Base-by-base conservation (phyloP, 805 yeast genomes). In the Monosporozyma solicola region DNA sequence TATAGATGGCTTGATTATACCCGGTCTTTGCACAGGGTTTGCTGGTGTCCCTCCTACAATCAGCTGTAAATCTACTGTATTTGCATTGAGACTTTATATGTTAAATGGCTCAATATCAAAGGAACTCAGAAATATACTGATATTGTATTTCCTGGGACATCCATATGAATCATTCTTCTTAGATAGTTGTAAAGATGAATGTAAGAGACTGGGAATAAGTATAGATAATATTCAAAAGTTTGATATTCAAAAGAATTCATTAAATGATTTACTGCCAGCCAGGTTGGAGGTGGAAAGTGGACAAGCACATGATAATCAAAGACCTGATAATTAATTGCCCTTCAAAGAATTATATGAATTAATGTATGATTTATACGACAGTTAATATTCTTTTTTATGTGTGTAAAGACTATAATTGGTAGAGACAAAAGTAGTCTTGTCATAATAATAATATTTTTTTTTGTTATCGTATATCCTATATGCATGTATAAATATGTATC, bases 21-120 rank as follows among this genome's bases (percentile, higher is more conserved):
- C 72, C 6, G 72, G 72, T 2, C 43, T 68, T 29, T 62, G 66
- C 37, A 62, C 68, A 3, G 72, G 72, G 11, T 68, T 58, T 52
- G 70, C 59, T 3, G 71, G 69, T 2, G 63, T 67, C 1, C 70
- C 70, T 6, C 54, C 56, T 9, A 51, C 41, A 3, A 53, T 65
- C 3, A 56, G 66, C 47, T 57, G 66, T 47, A 62, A 63, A 53
- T 59, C 65, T 15, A 66, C 66, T 66, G 53, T 55, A 29, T 64
- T 65, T 54, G 70, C 69, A 1, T 47, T 66, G 13, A 48, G 62
- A 47, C 53, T 66, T 13, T 64, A 53, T 54, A 37, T 55, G 41
- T 48, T 62, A 31, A 52, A 53, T 5, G 54, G 53, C 9, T 22
- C 27, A 6, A 55, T 65, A 9, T 59, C 68, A 5, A 53, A 41